Evolutionary conservation across 371 early-diverging fungal genomes (phyloP), one percentile per base, ranked within the genome.

Genomic region (Dichotomocladium elegans): DNA sequence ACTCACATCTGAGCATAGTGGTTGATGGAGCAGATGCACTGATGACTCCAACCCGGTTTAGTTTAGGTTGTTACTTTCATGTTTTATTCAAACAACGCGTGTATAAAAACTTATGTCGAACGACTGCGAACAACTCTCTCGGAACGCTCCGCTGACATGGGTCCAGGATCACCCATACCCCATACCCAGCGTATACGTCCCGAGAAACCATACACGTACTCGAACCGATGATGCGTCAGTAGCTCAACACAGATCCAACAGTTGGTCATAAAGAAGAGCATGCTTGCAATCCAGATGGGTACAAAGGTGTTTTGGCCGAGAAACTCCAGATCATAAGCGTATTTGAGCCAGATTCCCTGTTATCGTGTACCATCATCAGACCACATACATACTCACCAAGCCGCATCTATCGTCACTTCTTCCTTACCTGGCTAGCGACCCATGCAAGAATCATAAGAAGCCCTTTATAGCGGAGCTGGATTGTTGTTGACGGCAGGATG

Each of bases 261-360:
- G 60, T 92, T 88, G 28, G 64, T 60, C 3, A 66, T 59, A 51
- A 88, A 91, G 60, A 95, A 91, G 10, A 66, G 27, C 1, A 81
- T 57, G 8, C 92, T 85, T 12, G 93, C 79, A 6, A 81, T 40
- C 86, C 90, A 95, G 21, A 95, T 56, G 25, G 56, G 59, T 40
- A 79, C 68, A 63, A 93, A 94, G 1, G 92, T 92, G 55, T 90
- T 89, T 54, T 88, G 57, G 0, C 92, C 94, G 15, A 87, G 72
- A 58, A 94, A 92, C 68, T 95, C 96, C 10, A 96, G 81, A 28
- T 77, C 70, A 57, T 91, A 98, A 0, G 94, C 96, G 46, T 77
- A 81, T 8, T 77, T 81, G 27, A 95, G 74, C 91, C 94, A 95
- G 3, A 91, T 30, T 0, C 77, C 95, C 87, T 96, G 11, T 3